phyloP scores from a whole-genome alignment of 2,329 filamentous ascomycete species.

The Claviceps capensis region DNA sequence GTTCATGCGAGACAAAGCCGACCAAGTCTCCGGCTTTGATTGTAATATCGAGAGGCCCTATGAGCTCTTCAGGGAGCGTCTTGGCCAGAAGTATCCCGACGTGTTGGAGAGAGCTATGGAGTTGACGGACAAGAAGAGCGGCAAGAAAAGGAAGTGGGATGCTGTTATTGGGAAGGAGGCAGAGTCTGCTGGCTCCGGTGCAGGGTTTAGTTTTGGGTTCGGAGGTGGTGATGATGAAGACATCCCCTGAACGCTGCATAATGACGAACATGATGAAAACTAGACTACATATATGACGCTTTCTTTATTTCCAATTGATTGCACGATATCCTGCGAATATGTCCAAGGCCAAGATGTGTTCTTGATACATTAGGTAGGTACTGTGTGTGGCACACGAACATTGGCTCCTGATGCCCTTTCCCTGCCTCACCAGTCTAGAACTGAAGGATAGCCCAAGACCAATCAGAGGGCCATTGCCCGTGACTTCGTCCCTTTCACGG shows the following conservation, averaged over 20 bases:
- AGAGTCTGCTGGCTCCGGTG: conserved; percentile 16
- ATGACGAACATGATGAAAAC: background rate
- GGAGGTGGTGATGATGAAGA: conserved; percentile 30
- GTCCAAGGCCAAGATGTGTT: background rate
- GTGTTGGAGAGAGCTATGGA: conserved; percentile 52
- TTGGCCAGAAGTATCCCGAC: conserved; percentile 49
- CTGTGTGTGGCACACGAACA: background rate
- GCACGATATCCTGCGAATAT: no score
- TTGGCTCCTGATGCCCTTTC: background rate
- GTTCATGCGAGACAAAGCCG: conserved; percentile 68
- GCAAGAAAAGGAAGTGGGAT: conserved; percentile 79
- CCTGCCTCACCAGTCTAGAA: background rate
- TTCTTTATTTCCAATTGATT: background rate
- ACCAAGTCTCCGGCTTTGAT: conserved; percentile 79
- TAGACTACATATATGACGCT: background rate
- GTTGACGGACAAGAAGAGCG: conserved; percentile 48
- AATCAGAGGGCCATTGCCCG: background rate
- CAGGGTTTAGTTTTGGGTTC: conserved; percentile 42
- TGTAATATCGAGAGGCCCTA: conserved; percentile 60
- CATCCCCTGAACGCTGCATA: conserved; percentile 19
- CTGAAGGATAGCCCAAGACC: background rate
- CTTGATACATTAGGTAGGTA: no score
- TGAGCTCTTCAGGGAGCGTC: conserved; percentile 56
- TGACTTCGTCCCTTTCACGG: background rate
- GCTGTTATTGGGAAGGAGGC: conserved; percentile 41